These are phyloP conservation scores for Ophiostoma sp. DNA, from an alignment of 2,329 filamentous ascomycete species.

Conservation along the genomic window DNA sequence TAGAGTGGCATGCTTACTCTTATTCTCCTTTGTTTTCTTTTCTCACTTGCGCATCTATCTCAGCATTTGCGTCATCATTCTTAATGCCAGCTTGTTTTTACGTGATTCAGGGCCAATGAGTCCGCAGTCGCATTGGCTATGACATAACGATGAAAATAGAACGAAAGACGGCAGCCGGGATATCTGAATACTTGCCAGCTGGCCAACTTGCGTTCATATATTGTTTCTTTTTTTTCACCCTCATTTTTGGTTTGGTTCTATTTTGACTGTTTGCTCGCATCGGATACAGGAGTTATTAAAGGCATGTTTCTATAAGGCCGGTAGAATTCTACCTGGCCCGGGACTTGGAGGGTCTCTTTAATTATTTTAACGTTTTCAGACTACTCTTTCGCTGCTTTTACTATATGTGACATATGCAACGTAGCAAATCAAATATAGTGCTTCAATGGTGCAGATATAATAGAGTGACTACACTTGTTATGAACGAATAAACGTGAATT, in stretches of 20 bases:
- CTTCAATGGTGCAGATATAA: no score
- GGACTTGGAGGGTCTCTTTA: not conserved
- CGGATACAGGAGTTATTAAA: conserved; percentile 13
- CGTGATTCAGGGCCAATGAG: no score
- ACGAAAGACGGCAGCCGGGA: no score
- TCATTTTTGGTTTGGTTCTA: not conserved
- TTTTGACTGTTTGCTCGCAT: conserved; percentile 2
- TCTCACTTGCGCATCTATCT: no score
- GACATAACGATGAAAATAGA: no score
- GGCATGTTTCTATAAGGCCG: not conserved
- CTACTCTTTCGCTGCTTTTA: not conserved
- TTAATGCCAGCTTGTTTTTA: no score
- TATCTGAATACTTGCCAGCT: no score
- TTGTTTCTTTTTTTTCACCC: not conserved
- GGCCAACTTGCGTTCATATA: no score
- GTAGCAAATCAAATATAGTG: no score
- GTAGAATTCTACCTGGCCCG: not conserved
- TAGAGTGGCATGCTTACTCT: conserved; percentile 32
- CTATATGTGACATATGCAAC: no score
- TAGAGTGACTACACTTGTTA: not conserved
- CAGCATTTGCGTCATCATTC: no score
- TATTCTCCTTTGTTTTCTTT: not conserved
- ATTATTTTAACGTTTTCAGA: not conserved
- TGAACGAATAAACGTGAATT: not conserved
- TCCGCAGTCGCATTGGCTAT: no score